Percentiles rank a stretch among this genome's conserved stretches.
These are phyloP conservation scores for Sordariomycetes sp. DNA, from an alignment of 2,329 filamentous ascomycete genomes.

Conservation along the genomic window DNA sequence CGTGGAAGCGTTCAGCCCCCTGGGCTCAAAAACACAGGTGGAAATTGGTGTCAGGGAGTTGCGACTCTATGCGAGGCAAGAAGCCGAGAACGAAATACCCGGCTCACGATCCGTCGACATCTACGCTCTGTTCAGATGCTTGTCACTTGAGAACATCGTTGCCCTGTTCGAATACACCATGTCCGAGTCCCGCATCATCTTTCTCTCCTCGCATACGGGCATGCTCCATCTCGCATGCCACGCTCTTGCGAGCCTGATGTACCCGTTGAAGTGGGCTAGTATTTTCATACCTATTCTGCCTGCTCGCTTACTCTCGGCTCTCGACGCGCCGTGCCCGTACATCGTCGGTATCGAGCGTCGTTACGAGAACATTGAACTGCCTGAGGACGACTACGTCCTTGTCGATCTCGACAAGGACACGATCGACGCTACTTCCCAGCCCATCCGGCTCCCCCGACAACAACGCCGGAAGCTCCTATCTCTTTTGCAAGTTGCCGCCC, in stretches of 20 bases:
- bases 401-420: conserved; percentile 87
- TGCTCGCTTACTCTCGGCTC: conserved; percentile 71
- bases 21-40: conserved; percentile 90
- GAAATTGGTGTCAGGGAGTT: conserved; percentile 83
- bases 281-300: conserved; percentile 90
- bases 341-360: conserved; percentile 91
- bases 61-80: conserved; percentile 82
- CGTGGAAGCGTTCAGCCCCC: conserved; percentile 82
- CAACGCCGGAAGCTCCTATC: conserved; percentile 82
- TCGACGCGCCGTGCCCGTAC: conserved; percentile 92
- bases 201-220: conserved; percentile 86
- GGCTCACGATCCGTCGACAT: conserved; percentile 85
- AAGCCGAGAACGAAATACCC: conserved; percentile 84
- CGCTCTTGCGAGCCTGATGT: conserved; percentile 74
- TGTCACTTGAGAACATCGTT: conserved; percentile 87
- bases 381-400: conserved; percentile 89
- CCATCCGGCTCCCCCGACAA: conserved; percentile 71
- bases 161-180: conserved; percentile 87
- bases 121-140: conserved; percentile 79
- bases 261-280: conserved; percentile 84
- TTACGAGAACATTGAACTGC: conserved; percentile 75
- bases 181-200: conserved; percentile 87
- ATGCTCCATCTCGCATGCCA: conserved; percentile 92
- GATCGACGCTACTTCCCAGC: conserved; percentile 71
- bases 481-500: conserved; percentile 77